Evolutionary conservation across 2,329 filamentous ascomycete species (phyloP), one percentile per base, ranked within the genome.

Genomic region (Helotiales sp.): DNA sequence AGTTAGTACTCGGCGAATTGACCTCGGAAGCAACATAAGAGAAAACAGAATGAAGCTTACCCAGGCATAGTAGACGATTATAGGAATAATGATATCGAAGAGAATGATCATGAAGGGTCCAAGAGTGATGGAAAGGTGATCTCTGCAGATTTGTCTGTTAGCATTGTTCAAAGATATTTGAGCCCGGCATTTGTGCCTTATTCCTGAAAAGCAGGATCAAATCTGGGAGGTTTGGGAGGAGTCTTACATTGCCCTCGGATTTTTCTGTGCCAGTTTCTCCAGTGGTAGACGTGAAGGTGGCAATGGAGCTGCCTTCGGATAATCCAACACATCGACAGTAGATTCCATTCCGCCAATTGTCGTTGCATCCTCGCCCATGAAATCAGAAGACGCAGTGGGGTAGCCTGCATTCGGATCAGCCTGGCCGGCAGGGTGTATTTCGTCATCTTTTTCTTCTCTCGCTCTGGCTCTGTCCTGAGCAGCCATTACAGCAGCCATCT

Each of bases 41-140:
- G 20, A 20, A 13, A 20, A 4, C 20, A 20, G 5, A 5, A 15
- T 15, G 6, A 8, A n/a, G 15, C 59, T n/a, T 62, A 62, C 59
- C 69, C 69, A 71, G 3, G 65, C 67, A 47, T 73, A 72, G 34
- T 73, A 73, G 10, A 72, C 69, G 40, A 73, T 73, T 55, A 71
- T 72, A 6, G 71, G 71, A 26, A 73, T 47, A 10, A 72, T 63
- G 7, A 73, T 64, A 30, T 73, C 71, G 65, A 72, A 71, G 32
- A 72, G 26, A 20, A 73, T 58, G 17, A 73, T 73, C 7, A 73
- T 61, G 3, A 64, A 61, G n/a, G 71, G 70, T 0, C 70, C 71
- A 20, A 73, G 61, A 17, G 71, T 73, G 37, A 73, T 73, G 6
- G 70, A 66, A n/a, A 71, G 66, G 43, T 73, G 70, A 47, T 73